Percentiles rank a stretch among this genome's conserved stretches.
These are phyloP conservation scores for Eimeria acervulina DNA, from an alignment of 169 alveolate species.

Conservation along the genomic window DNA sequence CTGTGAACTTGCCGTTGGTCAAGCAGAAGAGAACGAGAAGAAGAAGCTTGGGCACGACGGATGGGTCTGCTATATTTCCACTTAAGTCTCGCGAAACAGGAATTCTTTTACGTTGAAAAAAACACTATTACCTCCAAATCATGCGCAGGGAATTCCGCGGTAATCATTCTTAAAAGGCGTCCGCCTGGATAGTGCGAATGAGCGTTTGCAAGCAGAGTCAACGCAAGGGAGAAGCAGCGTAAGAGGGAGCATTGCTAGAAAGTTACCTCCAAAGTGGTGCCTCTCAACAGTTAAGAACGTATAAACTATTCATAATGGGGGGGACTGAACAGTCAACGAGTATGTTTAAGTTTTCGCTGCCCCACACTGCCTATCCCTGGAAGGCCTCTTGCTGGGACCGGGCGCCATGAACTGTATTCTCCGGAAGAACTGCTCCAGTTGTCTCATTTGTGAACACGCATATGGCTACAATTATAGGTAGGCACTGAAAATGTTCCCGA, in stretches of 20 bases:
- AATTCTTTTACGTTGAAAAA: too few relatives aligned
- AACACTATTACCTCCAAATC: not conserved
- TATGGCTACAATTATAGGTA: not conserved
- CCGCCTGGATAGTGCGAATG: not conserved
- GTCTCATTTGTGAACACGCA: not conserved
- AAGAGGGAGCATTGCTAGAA: not conserved
- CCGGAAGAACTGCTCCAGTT: not conserved
- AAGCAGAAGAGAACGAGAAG: not conserved
- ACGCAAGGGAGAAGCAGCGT: not conserved
- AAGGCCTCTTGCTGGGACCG: not conserved
- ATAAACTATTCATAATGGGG: not conserved
- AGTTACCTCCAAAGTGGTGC: not conserved
- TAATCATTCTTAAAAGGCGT: not conserved
- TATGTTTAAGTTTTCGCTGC: not conserved
- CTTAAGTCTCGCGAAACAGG: not conserved
- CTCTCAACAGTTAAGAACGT: not conserved
- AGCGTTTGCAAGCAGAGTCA: not conserved
- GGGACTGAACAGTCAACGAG: not conserved
- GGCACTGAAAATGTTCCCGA: not conserved
- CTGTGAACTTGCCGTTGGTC: not conserved
- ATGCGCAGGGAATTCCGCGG: too few relatives aligned
- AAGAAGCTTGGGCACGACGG: not conserved
- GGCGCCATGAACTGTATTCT: not conserved
- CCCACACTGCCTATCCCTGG: conserved; percentile 18
- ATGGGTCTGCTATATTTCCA: not conserved